Evolutionary conservation across 2,329 filamentous ascomycete genomes (phyloP).

Genomic region (Colletotrichum camelliae): DNA sequence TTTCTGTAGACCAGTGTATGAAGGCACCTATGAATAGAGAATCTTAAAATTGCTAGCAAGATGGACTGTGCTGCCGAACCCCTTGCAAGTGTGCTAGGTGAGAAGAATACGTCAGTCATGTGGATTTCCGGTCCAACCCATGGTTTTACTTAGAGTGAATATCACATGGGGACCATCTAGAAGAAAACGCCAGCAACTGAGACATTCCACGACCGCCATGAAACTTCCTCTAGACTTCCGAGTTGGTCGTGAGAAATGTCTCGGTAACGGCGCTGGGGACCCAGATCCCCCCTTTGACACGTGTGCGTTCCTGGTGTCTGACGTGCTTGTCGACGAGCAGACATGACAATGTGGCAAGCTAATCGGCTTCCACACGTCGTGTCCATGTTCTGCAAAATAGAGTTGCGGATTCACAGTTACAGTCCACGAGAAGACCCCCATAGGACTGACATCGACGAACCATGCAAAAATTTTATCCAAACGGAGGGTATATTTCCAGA

Average conservation of each 20-base stretch:
- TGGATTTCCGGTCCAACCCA: background rate
- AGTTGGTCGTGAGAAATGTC: background rate
- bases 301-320: no score
- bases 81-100: background rate
- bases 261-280: background rate
- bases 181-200: background rate
- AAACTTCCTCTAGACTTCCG: background rate
- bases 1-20: background rate
- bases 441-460: background rate
- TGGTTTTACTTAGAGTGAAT: background rate
- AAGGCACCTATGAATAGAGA: background rate
- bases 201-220: background rate
- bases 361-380: background rate
- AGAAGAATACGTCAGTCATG: background rate
- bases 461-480: background rate
- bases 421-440: background rate
- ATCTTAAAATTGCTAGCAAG: background rate
- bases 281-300: no score
- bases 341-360: background rate
- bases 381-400: background rate
- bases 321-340: no score
- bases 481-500: constrained; percentile 5
- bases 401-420: background rate
- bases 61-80: background rate
- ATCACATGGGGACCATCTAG: background rate